phyloP scores from a whole-genome alignment of 2,329 filamentous ascomycete genomes.

The Monilinia fructicola region DNA sequence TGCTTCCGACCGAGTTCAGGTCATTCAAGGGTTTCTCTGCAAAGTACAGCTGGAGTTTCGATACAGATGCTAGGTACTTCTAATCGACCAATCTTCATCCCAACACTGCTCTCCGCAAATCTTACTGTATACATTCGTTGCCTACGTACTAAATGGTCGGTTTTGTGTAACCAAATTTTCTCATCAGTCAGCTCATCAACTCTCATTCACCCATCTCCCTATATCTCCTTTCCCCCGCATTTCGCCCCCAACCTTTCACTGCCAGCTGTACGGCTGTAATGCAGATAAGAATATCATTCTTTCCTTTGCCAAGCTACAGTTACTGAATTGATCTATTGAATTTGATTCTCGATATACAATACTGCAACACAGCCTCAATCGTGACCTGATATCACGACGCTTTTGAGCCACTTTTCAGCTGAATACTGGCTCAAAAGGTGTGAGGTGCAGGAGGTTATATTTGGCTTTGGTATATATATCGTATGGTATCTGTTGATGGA shows the following conservation, averaged over 20 bases:
- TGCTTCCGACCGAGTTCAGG: conserved; percentile 9
- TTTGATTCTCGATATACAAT: conserved; percentile 10
- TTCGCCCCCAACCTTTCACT: conserved; percentile 11
- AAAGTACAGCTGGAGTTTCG: conserved; percentile 16
- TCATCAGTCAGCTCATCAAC: conserved; percentile 18
- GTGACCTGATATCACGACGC: conserved; percentile 7
- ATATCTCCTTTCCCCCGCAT: conserved; percentile 22
- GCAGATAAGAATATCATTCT: conserved; percentile 8
- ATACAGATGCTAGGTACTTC: conserved; percentile 8
- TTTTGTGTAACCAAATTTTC: conserved; percentile 8
- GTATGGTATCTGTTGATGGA: background rate
- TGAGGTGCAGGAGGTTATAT: conserved; percentile 7
- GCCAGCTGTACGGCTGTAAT: conserved; percentile 14
- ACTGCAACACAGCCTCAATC: conserved; percentile 23
- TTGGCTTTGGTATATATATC: conserved; percentile 3
- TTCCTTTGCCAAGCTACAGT: conserved; percentile 11
- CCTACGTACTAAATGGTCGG: conserved; percentile 1
- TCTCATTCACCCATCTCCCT: conserved; percentile 9
- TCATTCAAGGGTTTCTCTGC: background rate
- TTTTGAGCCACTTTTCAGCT: conserved; percentile 16
- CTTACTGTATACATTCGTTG: conserved; percentile 5
- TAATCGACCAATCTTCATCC: conserved; percentile 16
- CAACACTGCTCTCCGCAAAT: conserved; percentile 20
- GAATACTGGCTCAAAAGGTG: background rate
- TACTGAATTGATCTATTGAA: conserved; percentile 12